These are phyloP conservation scores for Brassica carinata DNA, from an alignment of 345 rosid genomes.

Conservation along the genomic window DNA sequence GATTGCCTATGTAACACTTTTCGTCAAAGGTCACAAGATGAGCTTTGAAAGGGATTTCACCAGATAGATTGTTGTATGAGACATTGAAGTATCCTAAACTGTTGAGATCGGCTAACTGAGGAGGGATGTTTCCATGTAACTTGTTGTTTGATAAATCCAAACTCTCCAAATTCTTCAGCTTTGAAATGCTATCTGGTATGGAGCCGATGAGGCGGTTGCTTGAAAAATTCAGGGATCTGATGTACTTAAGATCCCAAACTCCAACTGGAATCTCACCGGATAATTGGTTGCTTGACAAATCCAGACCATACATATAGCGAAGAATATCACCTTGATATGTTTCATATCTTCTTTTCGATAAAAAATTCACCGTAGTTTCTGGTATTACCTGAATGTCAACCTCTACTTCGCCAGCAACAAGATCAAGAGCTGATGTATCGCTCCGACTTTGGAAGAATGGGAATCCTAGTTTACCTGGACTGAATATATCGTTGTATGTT, in stretches of 20 bases:
- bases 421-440: neutral
- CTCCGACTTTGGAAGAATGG: neutral
- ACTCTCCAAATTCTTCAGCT: neutral
- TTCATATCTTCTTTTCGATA: neutral
- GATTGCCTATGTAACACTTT: neutral
- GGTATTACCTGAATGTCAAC: neutral
- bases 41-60: constrained; percentile 6
- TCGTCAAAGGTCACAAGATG: neutral
- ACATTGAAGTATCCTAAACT: constrained; percentile 4
- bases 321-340: neutral
- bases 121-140: neutral
- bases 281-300: neutral
- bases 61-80: neutral
- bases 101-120: neutral
- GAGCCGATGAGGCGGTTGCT: neutral
- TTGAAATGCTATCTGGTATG: neutral
- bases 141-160: neutral
- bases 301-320: neutral
- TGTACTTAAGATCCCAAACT: neutral
- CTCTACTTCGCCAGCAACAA: neutral
- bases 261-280: neutral
- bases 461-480: too few relatives aligned
- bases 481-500: neutral
- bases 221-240: neutral
- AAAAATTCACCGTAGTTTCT: neutral